Percentiles rank a stretch among this genome's conserved stretches.
phyloP scores from a whole-genome alignment of 2,329 filamentous ascomycete genomes.

The Elsinoe necatrix region DNA sequence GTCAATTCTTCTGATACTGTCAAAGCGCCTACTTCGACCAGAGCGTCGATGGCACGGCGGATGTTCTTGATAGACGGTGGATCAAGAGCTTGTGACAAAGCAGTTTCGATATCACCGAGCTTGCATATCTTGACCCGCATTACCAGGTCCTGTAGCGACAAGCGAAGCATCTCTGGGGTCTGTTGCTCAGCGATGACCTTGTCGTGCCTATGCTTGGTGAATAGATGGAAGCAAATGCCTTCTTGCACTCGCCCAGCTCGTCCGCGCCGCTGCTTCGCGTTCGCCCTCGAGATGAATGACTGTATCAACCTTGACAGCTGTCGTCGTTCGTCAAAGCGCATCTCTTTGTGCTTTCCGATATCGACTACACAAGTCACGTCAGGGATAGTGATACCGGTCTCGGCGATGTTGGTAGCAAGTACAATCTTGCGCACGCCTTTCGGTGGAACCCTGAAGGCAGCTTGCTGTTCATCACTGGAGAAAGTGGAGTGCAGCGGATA shows the following conservation, averaged over 20 bases:
- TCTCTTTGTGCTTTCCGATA: conserved; percentile 92
- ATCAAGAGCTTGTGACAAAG: conserved; percentile 77
- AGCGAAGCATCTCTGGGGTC: conserved; percentile 88
- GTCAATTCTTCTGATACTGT: conserved; percentile 77
- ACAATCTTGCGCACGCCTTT: conserved; percentile 83
- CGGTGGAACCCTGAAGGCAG: conserved; percentile 79
- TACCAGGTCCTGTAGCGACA: conserved; percentile 89
- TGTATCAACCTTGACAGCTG: conserved; percentile 87
- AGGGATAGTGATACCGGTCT: conserved; percentile 96
- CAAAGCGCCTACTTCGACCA: conserved; percentile 86
- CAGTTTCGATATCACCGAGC: conserved; percentile 85
- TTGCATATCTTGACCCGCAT: conserved; percentile 97
- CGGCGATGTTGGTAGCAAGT: conserved; percentile 93
- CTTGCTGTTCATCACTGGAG: conserved; percentile 91
- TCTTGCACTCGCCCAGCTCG: conserved; percentile 92
- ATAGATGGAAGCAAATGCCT: conserved; percentile 90
- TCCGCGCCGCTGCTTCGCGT: conserved; percentile 89
- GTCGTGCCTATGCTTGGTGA: conserved; percentile 84
- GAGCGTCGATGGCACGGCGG: conserved; percentile 79
- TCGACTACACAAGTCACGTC: conserved; percentile 97
- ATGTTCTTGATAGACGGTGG: conserved; percentile 89
- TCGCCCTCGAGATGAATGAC: conserved; percentile 89
- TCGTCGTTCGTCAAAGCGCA: conserved; percentile 88
- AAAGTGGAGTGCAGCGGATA: conserved; percentile 92
- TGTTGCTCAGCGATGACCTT: conserved; percentile 79